Evolutionary conservation across 2,329 filamentous ascomycete species (phyloP), one percentile per base, ranked within the genome.

Genomic region (Fusarium sp.): DNA sequence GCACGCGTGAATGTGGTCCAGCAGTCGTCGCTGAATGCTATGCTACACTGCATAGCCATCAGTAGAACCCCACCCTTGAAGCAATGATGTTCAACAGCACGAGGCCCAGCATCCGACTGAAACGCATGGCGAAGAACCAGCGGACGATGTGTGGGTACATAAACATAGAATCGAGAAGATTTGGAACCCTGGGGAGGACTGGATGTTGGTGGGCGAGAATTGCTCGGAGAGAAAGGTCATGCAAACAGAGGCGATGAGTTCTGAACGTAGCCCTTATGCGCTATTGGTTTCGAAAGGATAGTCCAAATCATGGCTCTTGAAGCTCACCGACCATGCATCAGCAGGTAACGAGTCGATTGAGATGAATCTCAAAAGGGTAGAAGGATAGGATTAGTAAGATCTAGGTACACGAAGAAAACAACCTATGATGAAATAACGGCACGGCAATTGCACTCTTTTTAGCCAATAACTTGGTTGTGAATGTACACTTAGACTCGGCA

Each of bases 1-100:
- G 32, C 51, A 63, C 54, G 55, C 44, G 67, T 69, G 57, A 66
- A 55, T 55, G 43, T 44, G 46, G 56, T 38, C 38, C 55, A 34
- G 40, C 38, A 45, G 29, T 42, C 27, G 34, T 53, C 56, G 25
- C 44, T 57, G 27, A 45, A 59, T 56, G 42, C 46, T 47, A 59
- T 56, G 42, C 49, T 45, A 47, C 25, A 38, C 27, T 53, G 52
- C 44, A 14, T 53, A 53, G 55, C 40, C 42, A 42, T 40, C 52
- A 52, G 49, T 45, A 45, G 46, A 59, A 50, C 45, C 12, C 49
- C 25, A 16, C 32, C 42, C 42, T 44, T 30, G 20, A 20, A 62
- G 45, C 45, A 25, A 53, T 18, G 30, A 46, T 27, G 27, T 71
- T 27, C 38, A 32, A 38, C 32, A 25, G 30, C 42, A 52, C 59